Evolutionary conservation across 805 yeast genomes (phyloP).

Genomic region (Ogataea paradorogensis): DNA sequence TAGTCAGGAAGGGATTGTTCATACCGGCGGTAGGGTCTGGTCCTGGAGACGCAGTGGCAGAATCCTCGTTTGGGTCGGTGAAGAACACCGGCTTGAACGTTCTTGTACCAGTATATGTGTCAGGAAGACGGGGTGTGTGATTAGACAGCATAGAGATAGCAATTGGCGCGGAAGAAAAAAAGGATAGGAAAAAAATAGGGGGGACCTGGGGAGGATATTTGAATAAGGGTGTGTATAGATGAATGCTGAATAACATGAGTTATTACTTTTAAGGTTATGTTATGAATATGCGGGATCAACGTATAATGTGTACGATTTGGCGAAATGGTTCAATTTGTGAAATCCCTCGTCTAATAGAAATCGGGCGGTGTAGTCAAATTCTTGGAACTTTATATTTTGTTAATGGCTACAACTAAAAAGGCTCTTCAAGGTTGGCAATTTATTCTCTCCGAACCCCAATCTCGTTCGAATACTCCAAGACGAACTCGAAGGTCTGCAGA

Average conservation of each 20-base stretch:
- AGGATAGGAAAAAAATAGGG: slow-evolving; percentile 2
- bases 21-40: slow-evolving; percentile 7
- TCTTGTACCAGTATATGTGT: slow-evolving; percentile 13
- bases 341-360: not conserved
- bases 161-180: slow-evolving; percentile 10
- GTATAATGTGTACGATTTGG: too few species aligned
- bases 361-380: slow-evolving; percentile 5
- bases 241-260: not conserved
- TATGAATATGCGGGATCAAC: too few species aligned
- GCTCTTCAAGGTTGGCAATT: slow-evolving; percentile 39
- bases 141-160: slow-evolving; percentile 18
- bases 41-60: slow-evolving; percentile 9
- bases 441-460: slow-evolving; percentile 11
- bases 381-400: slow-evolving; percentile 1
- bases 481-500: slow-evolving; percentile 16
- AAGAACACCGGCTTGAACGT: slow-evolving; percentile 20
- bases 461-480: slow-evolving; percentile 12
- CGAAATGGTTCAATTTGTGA: not conserved
- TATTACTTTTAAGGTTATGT: too few species aligned
- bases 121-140: slow-evolving; percentile 18
- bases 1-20: slow-evolving; percentile 17
- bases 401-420: slow-evolving; percentile 28
- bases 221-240: not conserved
- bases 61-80: slow-evolving; percentile 21
- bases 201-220: not conserved